phyloP scores from a whole-genome alignment of 176 grass and related monocot genomes.

The Luzula sylvatica region DNA sequence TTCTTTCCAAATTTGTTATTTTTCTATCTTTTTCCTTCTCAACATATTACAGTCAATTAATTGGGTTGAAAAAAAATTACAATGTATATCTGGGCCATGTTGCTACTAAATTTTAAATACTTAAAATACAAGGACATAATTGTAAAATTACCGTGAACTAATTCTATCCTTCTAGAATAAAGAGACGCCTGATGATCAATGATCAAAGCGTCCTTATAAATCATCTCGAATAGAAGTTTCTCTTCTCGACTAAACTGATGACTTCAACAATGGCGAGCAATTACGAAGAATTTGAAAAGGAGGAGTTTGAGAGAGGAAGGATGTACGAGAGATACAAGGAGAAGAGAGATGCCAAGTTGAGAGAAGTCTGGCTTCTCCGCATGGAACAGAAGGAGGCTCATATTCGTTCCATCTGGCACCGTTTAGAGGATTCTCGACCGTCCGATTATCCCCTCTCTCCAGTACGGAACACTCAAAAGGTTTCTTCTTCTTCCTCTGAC shows the following conservation, averaged over 20 bases:
- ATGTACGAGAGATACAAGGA: slow-evolving; percentile 26
- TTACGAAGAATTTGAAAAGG: background rate
- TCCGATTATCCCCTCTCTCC: background rate
- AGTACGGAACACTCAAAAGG: slow-evolving; percentile 1
- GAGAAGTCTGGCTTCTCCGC: slow-evolving; percentile 17
- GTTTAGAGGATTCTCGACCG: background rate
- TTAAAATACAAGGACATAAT: too few species aligned
- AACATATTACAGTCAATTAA: too few species aligned
- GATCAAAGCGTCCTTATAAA: too few species aligned
- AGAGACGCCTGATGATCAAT: too few species aligned
- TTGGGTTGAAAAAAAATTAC: too few species aligned
- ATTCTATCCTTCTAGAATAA: too few species aligned
- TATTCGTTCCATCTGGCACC: slow-evolving; percentile 12
- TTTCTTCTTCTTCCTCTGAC: background rate
- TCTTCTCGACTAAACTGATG: background rate
- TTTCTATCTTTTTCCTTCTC: too few species aligned
- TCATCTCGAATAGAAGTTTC: too few species aligned
- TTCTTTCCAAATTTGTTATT: too few species aligned
- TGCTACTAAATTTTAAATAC: too few species aligned
- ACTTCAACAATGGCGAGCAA: slow-evolving; percentile 6
- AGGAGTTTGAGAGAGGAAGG: slow-evolving; percentile 25
- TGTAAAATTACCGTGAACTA: too few species aligned
- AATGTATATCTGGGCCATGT: too few species aligned
- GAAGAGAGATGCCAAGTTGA: slow-evolving; percentile 33
- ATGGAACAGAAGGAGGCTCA: slow-evolving; percentile 13